Base-by-base conservation (phyloP, 2,329 filamentous ascomycete species). In the Aspergillus thermomutatus region DNA sequence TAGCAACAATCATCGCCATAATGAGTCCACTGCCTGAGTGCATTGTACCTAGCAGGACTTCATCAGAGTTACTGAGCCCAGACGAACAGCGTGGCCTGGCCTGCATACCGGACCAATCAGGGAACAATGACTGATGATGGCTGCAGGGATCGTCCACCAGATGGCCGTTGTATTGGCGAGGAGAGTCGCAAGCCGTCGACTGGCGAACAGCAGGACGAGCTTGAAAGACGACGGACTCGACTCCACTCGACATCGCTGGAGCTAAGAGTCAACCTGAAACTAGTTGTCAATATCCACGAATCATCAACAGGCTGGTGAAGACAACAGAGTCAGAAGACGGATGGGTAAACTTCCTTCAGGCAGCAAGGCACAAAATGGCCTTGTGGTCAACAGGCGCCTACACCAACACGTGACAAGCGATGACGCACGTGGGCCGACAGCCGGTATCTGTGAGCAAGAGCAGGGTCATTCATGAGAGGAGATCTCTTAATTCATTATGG, bases 401-500 rank as follows among this genome's bases (percentile, higher is more conserved):
- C 49, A 50, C 19, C 28, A 34, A 50, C 49, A 50, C 25, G 49
- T 50, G 49, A 50, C 23, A 19, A 11, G n/a, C 28, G 28, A 37
- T 50, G 49, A 50, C 34, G 49, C 34, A 34, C 17, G 49, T 50
- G 49, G 28, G 28, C 49, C n/a, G 46, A 46, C 19, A 25, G 47
- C 27, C 8, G 17, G 41, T 28, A 46, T 25, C 21, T 40, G 45
- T 46, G 17, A 27, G 43, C 6, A 51, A 52, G 41, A 51, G 40
- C 21, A 53, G 28, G 49, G 49, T 43, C 31, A 41, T 61, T 61
- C 62, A 64, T 63, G 63, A 67, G 64, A 65, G 64, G 62, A 64
- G 65, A 65, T 55, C 55, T 64, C 55, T 63, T 56, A 57, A 60
- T 64, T 68, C 64, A 65, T 68, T 65, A 67, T 54, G 52, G 58